A percentile compares a stretch with the other conserved stretches of the same genome.
These are phyloP conservation scores for Filobasidium floriforme DNA, from an alignment of 768 basidiomycete genomes.

Conservation along the genomic window DNA sequence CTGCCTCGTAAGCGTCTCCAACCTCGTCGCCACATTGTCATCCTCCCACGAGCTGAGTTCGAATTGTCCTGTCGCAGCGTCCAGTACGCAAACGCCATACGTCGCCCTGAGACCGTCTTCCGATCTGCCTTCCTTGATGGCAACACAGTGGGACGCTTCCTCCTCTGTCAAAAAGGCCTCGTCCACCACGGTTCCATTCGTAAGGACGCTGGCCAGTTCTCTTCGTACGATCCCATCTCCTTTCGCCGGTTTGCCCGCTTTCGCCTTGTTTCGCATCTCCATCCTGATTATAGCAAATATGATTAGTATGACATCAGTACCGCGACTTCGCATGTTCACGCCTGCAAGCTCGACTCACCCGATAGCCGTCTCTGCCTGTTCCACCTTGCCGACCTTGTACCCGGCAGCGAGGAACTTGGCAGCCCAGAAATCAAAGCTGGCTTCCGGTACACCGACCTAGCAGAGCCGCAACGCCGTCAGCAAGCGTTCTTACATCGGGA, in stretches of 20 bases:
- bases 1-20: constrained; percentile 90
- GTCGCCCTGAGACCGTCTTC: constrained; percentile 6
- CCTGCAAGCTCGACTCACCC: constrained; percentile 48
- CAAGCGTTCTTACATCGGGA: neutral
- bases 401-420: constrained; percentile 46
- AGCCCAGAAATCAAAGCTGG: constrained; percentile 68
- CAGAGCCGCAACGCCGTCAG: neutral
- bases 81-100: constrained; percentile 85
- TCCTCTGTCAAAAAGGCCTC: constrained; percentile 80
- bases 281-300: constrained; percentile 46
- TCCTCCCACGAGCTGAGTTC: constrained; percentile 82
- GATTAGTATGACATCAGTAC: neutral
- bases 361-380: constrained; percentile 92
- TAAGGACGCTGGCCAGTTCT: constrained; percentile 91
- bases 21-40: constrained; percentile 79
- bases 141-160: constrained; percentile 88
- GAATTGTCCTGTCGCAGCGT: constrained; percentile 93
- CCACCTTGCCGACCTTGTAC: constrained; percentile 69
- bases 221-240: constrained; percentile 67
- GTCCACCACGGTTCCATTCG: constrained; percentile 91
- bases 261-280: constrained; percentile 67
- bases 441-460: constrained; percentile 91
- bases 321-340: neutral
- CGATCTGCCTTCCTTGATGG: constrained; percentile 56
- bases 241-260: constrained; percentile 45